A percentile compares a stretch with the other conserved stretches of the same genome.
Conservation (phyloP, 1,284 basidiomycete genomes). For the Leccinum griseonigrum region DNA sequence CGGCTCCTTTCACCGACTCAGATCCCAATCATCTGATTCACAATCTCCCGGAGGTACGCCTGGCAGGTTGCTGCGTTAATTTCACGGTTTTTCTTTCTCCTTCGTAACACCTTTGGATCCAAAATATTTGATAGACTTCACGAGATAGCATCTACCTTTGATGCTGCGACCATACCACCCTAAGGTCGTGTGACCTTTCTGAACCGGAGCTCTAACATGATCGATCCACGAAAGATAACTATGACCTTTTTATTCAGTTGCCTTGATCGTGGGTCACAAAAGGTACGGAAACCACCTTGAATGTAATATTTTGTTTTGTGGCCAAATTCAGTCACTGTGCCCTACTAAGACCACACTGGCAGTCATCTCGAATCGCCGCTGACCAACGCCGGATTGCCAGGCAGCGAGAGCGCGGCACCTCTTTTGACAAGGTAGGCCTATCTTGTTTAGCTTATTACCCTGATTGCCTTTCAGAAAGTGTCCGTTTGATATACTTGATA, state of each 20-base stretch:
- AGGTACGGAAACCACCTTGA: not conserved
- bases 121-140: not conserved
- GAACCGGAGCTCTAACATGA: not conserved
- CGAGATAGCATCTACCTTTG: not conserved
- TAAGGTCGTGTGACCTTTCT: not conserved
- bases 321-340: not conserved
- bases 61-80: not conserved
- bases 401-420: not conserved
- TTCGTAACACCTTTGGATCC: not conserved
- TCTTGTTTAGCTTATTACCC: not conserved
- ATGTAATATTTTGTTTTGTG: not conserved
- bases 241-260: not conserved
- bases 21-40: not conserved
- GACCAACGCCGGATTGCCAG: not conserved
- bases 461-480: not conserved
- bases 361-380: accelerated
- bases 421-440: not conserved
- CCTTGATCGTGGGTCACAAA: not conserved
- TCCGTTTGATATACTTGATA: not conserved
- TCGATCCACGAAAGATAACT: not conserved
- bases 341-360: too few relatives aligned
- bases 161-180: not conserved
- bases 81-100: not conserved
- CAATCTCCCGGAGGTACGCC: not conserved
- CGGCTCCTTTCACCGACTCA: not conserved